phyloP scores from a whole-genome alignment of 345 rosid genomes.

The Citrus hindsii region DNA sequence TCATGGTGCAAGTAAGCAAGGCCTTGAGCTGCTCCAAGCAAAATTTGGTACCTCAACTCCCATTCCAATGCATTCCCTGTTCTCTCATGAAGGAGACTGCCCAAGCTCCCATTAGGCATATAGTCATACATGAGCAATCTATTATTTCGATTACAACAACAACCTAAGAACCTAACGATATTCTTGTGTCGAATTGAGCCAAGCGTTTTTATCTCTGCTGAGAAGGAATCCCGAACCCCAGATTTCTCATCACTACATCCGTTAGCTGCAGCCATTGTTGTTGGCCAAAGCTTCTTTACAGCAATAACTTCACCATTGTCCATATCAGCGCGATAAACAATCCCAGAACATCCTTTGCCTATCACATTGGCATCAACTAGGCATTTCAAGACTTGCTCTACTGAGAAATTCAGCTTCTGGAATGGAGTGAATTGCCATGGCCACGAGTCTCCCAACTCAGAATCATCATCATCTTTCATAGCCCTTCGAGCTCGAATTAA shows the following conservation, averaged over 20 bases:
- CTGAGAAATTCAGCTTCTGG: constrained; percentile 87
- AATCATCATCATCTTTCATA: constrained; percentile 49
- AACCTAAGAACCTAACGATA: constrained; percentile 87
- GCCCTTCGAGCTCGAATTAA: constrained; percentile 54
- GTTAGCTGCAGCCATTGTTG: constrained; percentile 36
- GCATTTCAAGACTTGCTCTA: constrained; percentile 76
- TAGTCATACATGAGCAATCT: constrained; percentile 90
- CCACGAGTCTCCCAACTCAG: constrained; percentile 83
- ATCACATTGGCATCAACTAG: constrained; percentile 79
- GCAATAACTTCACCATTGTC: constrained; percentile 84
- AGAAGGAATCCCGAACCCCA: constrained; percentile 83
- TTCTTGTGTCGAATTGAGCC: constrained; percentile 95
- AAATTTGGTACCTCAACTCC: constrained; percentile 82
- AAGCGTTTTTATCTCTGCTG: constrained; percentile 83
- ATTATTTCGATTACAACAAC: constrained; percentile 82
- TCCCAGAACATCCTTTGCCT: constrained; percentile 91
- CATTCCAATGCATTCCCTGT: constrained; percentile 69
- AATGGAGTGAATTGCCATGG: constrained; percentile 97
- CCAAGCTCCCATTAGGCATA: constrained; percentile 94
- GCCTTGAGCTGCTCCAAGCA: constrained; percentile 92
- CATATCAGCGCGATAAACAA: constrained; percentile 89
- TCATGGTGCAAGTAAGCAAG: constrained; percentile 93
- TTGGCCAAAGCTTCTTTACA: constrained; percentile 93
- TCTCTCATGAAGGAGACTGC: constrained; percentile 82
- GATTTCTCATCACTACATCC: constrained; percentile 46